Percentiles rank a stretch among this genome's conserved stretches.
phyloP scores from a whole-genome alignment of 176 grass and related monocot species.

The Avena insularis region DNA sequence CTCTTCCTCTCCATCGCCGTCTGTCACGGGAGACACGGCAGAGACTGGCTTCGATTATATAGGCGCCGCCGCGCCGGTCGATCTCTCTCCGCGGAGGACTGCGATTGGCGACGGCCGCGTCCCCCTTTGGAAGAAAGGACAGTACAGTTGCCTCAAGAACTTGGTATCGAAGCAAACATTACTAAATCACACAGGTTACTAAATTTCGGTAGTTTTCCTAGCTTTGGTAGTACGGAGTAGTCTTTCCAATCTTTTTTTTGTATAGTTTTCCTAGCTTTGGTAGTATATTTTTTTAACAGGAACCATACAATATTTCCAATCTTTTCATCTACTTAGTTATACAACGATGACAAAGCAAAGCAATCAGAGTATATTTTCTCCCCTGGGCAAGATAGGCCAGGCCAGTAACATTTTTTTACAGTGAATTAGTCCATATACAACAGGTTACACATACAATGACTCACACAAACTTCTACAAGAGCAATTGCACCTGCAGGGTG shows the following conservation, averaged over 20 bases:
- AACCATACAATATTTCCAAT: background rate
- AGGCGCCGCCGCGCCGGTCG: background rate
- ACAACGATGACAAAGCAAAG: background rate
- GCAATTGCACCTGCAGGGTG: background rate
- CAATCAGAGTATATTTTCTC: background rate
- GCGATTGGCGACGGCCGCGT: conserved; percentile 1
- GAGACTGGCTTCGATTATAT: background rate
- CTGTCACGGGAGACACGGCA: background rate
- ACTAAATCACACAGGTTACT: no score
- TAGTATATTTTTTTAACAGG: no score
- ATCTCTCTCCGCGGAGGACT: background rate
- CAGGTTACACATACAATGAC: conserved; percentile 13
- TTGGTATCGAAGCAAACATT: background rate
- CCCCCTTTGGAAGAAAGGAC: background rate
- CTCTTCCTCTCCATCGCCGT: conserved; percentile 1
- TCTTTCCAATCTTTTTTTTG: background rate
- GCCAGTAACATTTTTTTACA: background rate
- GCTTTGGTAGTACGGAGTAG: background rate
- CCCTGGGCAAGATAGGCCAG: background rate
- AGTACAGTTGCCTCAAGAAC: background rate
- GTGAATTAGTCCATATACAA: conserved; percentile 10
- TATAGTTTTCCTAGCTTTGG: background rate
- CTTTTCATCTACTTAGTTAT: background rate
- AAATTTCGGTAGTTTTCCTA: background rate
- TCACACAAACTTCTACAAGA: conserved; percentile 5